Percentiles rank a stretch among this genome's conserved stretches.
Conservation (phyloP, 805 yeast species). For the Ogataea nakhonphanomensis region DNA sequence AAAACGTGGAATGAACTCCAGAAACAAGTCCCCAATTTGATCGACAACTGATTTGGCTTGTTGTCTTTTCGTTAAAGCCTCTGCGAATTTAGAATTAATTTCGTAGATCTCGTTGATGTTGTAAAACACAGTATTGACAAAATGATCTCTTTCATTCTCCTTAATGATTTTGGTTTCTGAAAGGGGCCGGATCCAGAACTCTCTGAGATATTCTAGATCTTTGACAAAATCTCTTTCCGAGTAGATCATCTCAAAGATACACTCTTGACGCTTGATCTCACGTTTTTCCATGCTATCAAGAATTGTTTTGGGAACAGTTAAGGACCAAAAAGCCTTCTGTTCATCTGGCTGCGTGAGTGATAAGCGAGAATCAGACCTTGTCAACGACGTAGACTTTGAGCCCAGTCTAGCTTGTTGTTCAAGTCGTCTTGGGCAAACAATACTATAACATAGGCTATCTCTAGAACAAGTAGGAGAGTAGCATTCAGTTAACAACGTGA, state of each 20-base stretch:
- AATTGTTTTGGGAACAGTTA: conserved; percentile 77
- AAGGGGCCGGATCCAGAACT: conserved; percentile 89
- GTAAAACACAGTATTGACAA: conserved; percentile 86
- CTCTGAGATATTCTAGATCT: conserved; percentile 88
- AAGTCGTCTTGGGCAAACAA: conserved; percentile 91
- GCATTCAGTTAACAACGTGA: conserved; percentile 88
- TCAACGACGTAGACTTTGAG: conserved; percentile 79
- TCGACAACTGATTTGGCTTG: conserved; percentile 80
- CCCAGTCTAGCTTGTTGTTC: conserved; percentile 94
- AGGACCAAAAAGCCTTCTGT: conserved; percentile 87
- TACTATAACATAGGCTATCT: conserved; percentile 84
- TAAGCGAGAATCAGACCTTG: conserved; percentile 66
- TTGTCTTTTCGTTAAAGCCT: conserved; percentile 83
- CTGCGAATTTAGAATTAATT: conserved; percentile 81
- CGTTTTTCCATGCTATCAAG: conserved; percentile 75
- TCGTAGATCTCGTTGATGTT: conserved; percentile 84
- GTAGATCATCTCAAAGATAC: conserved; percentile 87
- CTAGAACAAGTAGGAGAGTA: conserved; percentile 96
- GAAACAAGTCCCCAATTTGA: conserved; percentile 80
- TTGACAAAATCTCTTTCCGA: conserved; percentile 95
- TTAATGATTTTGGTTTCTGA: conserved; percentile 86
- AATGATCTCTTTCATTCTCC: conserved; percentile 82
- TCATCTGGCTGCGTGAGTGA: conserved; percentile 74
- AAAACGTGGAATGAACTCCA: conserved; percentile 79
- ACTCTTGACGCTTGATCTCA: conserved; percentile 91